Base-by-base conservation (phyloP, 2,329 filamentous ascomycete genomes). In the Chaetomium globosum region DNA sequence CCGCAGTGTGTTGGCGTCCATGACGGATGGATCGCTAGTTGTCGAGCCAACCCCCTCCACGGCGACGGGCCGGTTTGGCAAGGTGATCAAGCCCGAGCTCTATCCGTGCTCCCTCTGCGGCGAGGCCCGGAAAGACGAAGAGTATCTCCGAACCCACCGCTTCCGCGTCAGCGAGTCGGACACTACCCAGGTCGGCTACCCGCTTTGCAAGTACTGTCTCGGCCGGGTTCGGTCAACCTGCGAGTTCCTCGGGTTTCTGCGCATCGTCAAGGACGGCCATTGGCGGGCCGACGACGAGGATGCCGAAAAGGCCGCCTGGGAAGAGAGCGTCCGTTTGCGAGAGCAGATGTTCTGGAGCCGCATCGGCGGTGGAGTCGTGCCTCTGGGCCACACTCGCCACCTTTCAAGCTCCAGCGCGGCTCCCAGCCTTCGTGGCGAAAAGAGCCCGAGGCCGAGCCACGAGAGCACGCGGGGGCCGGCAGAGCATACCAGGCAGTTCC, bases 321-420 rank as follows among this genome's bases (percentile, higher is more conserved):
- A 98, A 75, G 95, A 99, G 80, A 92, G 92, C 64, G 90, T 97
- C 12, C 87, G 90, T 33, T 78, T 98, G 56, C 85, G 95, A 59
- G 95, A 99, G 76, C 89, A 94, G 71, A 97, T 99, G 90, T 99
- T 99, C 75, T 99, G 95, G 95, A 87, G 91, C 59, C 86, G 95
- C 63, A 87, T 99, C 60, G 94, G 94, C 30, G 95, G 93, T 31
- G 95, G 95, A 16, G 92, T 99, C 2, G 80, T 98, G 13, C 95
- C 94, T 1, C 81, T 85, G 10, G 72, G 73, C 12, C 78, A 77
- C 28, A 39, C 28, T 8, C 70, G 69, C n/a, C 70, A 70, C 19
- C 52, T 10, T 4, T 63, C 70, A 23, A 71, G 66, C 46, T 69
- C 63, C 5, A 72, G 66, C 28, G 67, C 57, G 8, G 66, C 65